These are phyloP conservation scores for Handroanthus guayacan DNA, from an alignment of 257 asterid genomes.

Conservation along the genomic window DNA sequence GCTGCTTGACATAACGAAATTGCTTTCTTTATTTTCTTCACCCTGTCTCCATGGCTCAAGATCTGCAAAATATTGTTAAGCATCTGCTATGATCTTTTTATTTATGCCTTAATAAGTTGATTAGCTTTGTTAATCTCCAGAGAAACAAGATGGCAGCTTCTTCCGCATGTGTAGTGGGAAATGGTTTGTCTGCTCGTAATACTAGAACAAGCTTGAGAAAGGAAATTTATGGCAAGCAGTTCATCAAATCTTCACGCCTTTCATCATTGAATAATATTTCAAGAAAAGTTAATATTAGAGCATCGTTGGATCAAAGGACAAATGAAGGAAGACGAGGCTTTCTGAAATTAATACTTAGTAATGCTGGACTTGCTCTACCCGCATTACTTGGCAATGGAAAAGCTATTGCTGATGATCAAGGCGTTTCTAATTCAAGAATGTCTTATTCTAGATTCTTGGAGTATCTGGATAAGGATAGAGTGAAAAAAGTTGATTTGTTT, in stretches of 20 bases:
- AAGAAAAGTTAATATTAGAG: constrained; percentile 50
- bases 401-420: constrained; percentile 92
- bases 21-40: neutral
- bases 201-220: constrained; percentile 55
- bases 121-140: constrained; percentile 31
- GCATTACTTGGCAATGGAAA: constrained; percentile 64
- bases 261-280: constrained; percentile 52
- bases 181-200: constrained; percentile 52
- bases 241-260: constrained; percentile 55
- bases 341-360: constrained; percentile 76
- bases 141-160: constrained; percentile 75
- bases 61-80: neutral
- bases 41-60: neutral
- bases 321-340: constrained; percentile 78
- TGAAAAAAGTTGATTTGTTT: constrained; percentile 77
- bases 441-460: constrained; percentile 96
- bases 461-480: constrained; percentile 92
- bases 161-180: constrained; percentile 82
- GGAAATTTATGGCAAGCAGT: constrained; percentile 64
- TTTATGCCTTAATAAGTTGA: neutral
- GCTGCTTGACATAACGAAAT: neutral
- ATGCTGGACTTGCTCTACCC: constrained; percentile 68
- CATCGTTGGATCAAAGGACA: constrained; percentile 55
- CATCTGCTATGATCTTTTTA: neutral
- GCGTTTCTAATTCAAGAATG: constrained; percentile 91